Evolutionary conservation across 2,329 filamentous ascomycete genomes (phyloP), one percentile per base, ranked within the genome.

Genomic region (Cryphonectria japonica): DNA sequence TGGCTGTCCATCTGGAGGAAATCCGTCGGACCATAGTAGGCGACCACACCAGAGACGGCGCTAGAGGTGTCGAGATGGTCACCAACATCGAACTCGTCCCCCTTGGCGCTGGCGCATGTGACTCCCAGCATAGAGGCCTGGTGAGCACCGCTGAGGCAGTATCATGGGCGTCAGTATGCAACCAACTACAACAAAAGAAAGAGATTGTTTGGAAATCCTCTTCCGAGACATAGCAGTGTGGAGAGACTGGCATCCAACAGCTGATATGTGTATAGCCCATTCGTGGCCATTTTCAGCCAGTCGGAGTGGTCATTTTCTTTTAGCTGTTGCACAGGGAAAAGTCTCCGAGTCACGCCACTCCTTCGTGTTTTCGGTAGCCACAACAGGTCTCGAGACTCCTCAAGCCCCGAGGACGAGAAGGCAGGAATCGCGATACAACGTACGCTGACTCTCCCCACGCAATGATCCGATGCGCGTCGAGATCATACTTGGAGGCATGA

Each of bases 1-100:
- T 72, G 54, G 14, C 54, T 62, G 19, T 72, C 71, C 71, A 71
- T 71, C 66, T 72, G 69, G 29, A 72, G 66, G 46, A 72, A 72
- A 59, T 72, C 69, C 0, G 69, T 68, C 46, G 71, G 71, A 4
- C 62, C 69, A 29, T 72, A 72, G 14, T 72, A 72, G 8, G 69
- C 69, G 13, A 72, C 69, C 8, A 71, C 71, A n/a, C 69, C 71
- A 16, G 70, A 65, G 7, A 72, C 66, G 29, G 71, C 59, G 34
- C 71, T 72, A 0, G 71, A 71, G 52, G 63, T 22, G n/a, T 54
- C 71, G 34, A 72, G 50, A 32, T 72, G 66, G 50, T 72, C 71
- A 2, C 71, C 71, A 4, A 72, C 66, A 6, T 72, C 71, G 26
- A 72, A 52, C 32, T 68, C 71, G 57, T 72, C 71, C 16, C 68